Conservation (phyloP, 1,284 basidiomycete species). For the Tremellales sp. region DNA sequence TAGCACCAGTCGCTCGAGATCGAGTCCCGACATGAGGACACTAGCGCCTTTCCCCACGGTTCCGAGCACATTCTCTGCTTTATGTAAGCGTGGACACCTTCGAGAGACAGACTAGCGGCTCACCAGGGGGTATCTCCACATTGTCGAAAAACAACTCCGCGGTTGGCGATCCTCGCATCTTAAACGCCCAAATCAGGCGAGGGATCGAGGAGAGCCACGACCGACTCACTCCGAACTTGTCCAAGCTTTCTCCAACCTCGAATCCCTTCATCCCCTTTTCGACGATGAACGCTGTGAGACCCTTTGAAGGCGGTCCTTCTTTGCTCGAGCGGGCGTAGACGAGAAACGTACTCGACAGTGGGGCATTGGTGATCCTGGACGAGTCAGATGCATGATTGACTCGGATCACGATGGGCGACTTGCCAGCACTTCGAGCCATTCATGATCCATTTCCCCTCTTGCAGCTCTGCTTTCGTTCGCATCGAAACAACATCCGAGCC, state of each 20-base stretch:
- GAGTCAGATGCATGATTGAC: not conserved
- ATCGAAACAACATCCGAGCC: constrained; percentile 93
- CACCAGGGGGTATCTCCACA: constrained; percentile 79
- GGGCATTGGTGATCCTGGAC: constrained; percentile 89
- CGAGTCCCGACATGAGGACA: constrained; percentile 91
- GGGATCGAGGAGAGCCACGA: not conserved
- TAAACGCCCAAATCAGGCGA: not conserved
- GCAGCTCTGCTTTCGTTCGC: constrained; percentile 72
- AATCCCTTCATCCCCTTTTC: constrained; percentile 79
- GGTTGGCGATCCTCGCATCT: constrained; percentile 90
- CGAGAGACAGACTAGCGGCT: constrained; percentile 12
- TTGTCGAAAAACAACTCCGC: constrained; percentile 91
- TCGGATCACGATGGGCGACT: constrained; percentile 20
- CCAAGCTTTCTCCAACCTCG: constrained; percentile 81
- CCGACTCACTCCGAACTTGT: constrained; percentile 71
- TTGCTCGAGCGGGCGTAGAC: constrained; percentile 90
- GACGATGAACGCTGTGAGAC: constrained; percentile 89
- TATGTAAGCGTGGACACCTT: too few relatives aligned
- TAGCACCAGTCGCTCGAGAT: constrained; percentile 85
- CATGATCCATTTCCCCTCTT: constrained; percentile 49
- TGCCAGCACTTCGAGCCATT: constrained; percentile 93
- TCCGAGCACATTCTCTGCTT: constrained; percentile 79
- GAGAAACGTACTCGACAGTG: constrained; percentile 79
- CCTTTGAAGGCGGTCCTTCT: constrained; percentile 63
- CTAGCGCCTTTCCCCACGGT: constrained; percentile 70